Evolutionary conservation across 2,329 filamentous ascomycete species (phyloP).

Genomic region (Alternaria sp.): DNA sequence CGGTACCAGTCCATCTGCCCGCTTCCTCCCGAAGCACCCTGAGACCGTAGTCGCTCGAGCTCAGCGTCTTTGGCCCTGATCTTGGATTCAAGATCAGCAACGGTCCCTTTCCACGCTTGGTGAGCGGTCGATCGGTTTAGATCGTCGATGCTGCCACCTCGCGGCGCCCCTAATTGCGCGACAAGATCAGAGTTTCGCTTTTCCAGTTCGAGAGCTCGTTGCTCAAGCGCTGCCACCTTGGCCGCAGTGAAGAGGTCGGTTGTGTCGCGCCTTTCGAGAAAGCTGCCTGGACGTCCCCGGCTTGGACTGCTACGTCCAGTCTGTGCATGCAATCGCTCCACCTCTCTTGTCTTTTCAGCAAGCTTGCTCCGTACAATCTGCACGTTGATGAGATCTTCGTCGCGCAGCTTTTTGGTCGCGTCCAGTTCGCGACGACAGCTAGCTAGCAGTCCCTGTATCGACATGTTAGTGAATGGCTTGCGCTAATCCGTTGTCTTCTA

Average conservation of each 20-base stretch:
- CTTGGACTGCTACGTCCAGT: conserved; percentile 31
- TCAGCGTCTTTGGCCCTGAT: conserved; percentile 41
- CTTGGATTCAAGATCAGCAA: conserved; percentile 37
- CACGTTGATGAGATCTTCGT: conserved; percentile 52
- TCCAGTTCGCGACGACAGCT: conserved; percentile 50
- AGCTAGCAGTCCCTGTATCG: conserved; percentile 42
- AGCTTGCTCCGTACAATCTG: conserved; percentile 49
- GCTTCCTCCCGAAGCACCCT: conserved; percentile 11
- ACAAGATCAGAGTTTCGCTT: conserved; percentile 48
- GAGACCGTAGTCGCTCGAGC: conserved; percentile 25
- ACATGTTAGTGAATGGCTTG: conserved; percentile 3
- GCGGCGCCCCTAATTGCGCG: conserved; percentile 37
- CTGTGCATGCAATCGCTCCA: conserved; percentile 37
- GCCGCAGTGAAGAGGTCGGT: conserved; percentile 52
- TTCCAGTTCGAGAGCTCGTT: conserved; percentile 52
- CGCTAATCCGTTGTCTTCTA: not conserved
- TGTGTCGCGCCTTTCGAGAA: conserved; percentile 45
- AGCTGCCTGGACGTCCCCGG: conserved; percentile 37
- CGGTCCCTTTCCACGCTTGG: conserved; percentile 45
- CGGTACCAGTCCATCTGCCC: conserved; percentile 39
- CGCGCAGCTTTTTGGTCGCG: conserved; percentile 49
- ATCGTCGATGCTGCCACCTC: conserved; percentile 38
- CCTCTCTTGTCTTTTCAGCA: conserved; percentile 49
- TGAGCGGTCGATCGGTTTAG: conserved; percentile 45
- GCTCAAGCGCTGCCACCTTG: conserved; percentile 52